Evolutionary conservation across 495 filamentous ascomycete genomes (phyloP).

Genomic region (Apiosordaria backusii): DNA sequence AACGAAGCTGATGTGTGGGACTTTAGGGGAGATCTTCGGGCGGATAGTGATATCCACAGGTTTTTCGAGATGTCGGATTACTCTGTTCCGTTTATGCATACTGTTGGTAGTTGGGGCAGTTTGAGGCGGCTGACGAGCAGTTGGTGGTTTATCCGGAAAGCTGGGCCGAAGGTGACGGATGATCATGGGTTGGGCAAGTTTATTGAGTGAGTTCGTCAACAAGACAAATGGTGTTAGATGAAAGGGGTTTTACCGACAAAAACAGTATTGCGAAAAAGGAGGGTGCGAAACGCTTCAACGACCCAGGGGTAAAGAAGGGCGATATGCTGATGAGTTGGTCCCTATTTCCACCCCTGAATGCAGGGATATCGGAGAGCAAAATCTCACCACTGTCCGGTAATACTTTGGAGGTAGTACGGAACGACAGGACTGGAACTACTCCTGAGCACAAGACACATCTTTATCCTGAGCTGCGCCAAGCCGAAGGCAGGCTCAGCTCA

Average conservation of each 20-base stretch:
- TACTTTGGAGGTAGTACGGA: too few species aligned
- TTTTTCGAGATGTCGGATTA: background rate
- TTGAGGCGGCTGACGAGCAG: background rate
- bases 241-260: background rate
- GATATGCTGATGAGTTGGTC: background rate
- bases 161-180: background rate
- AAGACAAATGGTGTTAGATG: background rate
- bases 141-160: background rate
- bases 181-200: background rate
- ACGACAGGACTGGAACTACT: too few species aligned
- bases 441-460: too few species aligned
- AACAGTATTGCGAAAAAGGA: background rate
- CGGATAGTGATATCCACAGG: background rate
- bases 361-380: background rate
- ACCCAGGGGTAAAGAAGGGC: background rate
- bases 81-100: background rate
- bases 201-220: background rate
- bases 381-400: background rate
- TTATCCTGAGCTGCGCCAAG: too few species aligned
- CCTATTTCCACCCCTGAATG: background rate
- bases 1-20: background rate
- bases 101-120: background rate
- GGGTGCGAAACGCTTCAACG: background rate
- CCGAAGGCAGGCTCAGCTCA: too few species aligned
- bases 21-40: background rate